phyloP scores from a whole-genome alignment of 176 grass and related monocot genomes.

The Aegilops umbellulata region DNA sequence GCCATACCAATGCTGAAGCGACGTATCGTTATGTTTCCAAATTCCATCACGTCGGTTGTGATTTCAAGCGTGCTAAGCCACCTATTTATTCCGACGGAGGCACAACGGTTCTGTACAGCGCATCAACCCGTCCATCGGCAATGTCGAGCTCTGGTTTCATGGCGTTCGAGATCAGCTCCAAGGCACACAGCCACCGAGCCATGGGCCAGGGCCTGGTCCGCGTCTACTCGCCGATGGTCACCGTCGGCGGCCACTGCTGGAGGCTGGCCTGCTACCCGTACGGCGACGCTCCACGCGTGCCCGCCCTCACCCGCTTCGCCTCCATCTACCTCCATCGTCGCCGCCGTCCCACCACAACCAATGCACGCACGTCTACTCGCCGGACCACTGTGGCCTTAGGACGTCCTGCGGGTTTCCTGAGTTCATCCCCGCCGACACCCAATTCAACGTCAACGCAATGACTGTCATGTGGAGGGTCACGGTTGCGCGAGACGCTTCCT shows the following conservation, averaged over 20 bases:
- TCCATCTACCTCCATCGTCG: constrained; percentile 3
- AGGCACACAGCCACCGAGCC: too few relatives aligned
- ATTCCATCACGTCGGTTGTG: too few relatives aligned
- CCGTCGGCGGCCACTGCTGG: constrained; percentile 14
- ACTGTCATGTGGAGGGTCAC: background rate
- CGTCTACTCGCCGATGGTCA: background rate
- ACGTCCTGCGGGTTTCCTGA: background rate
- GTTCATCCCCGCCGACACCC: background rate
- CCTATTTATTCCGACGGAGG: too few relatives aligned
- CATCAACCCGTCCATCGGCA: too few relatives aligned
- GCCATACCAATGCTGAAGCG: too few relatives aligned
- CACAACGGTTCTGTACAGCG: too few relatives aligned
- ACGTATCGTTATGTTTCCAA: too few relatives aligned
- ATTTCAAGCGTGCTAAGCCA: too few relatives aligned
- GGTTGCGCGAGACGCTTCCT: too few relatives aligned
- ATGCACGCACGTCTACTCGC: background rate
- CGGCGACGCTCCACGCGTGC: too few relatives aligned
- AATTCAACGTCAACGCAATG: background rate
- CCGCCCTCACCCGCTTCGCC: background rate
- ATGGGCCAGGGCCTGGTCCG: background rate
- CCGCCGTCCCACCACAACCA: background rate
- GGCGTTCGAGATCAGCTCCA: background rate
- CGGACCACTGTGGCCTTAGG: background rate
- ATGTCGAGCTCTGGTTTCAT: too few relatives aligned
- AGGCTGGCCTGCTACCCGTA: background rate